Percentiles rank a stretch among this genome's conserved stretches.
Evolutionary conservation across 192 early-diverging fungal genomes (phyloP).

Genomic region (Gigaspora rosea): DNA sequence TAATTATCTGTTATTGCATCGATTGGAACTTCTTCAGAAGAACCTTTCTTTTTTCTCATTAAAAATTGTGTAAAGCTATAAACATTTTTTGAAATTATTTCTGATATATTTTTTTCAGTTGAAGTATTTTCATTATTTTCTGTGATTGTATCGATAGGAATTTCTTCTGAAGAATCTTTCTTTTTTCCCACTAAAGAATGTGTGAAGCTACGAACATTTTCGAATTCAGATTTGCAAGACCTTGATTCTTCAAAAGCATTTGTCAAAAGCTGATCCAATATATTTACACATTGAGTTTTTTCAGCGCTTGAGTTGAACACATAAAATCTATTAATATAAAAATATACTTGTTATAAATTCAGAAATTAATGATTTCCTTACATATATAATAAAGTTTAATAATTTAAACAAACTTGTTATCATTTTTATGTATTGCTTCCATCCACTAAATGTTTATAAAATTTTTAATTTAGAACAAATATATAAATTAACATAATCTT

Average conservation of each 20-base stretch:
- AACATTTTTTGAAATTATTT: not conserved
- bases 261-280: slow-evolving; percentile 1
- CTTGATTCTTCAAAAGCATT: slow-evolving; percentile 14
- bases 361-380: not conserved
- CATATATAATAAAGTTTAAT: not conserved
- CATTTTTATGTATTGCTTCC: slow-evolving; percentile 23
- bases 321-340: slow-evolving; percentile 8
- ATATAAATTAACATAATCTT: no score
- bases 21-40: no score
- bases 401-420: slow-evolving; percentile 14
- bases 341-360: not conserved
- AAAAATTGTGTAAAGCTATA: no score
- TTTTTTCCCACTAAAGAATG: not conserved
- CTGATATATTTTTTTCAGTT: not conserved
- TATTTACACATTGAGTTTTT: not conserved
- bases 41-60: no score
- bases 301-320: not conserved
- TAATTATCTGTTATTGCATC: no score
- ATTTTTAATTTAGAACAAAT: no score
- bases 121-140: not conserved
- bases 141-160: not conserved
- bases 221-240: not conserved
- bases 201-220: not conserved
- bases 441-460: slow-evolving; percentile 19
- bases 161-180: not conserved